Base-by-base conservation (phyloP, 225 moss, liverwort and hornwort species). In the Ulota crispa region DNA sequence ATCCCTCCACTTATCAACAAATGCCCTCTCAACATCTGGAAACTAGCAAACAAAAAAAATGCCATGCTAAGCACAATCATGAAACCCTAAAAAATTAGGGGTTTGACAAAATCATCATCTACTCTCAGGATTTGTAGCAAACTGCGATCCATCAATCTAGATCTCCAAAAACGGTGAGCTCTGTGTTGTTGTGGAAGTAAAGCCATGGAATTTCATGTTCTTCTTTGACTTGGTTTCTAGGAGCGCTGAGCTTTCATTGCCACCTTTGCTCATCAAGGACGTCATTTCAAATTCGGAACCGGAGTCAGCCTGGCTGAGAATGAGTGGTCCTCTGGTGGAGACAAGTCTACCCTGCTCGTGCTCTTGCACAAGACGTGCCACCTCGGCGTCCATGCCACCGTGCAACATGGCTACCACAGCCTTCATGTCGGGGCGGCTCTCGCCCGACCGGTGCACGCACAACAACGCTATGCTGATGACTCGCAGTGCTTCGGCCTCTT, bases 341-440 rank as follows among this genome's bases (percentile, higher is more conserved):
- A 6, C 16, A 10, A 42, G 2, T 26, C 60, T 37, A 15, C 60
- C 75, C 5, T 7, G 16, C 19, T 39, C 60, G 19, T 75, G 75
- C 2, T 75, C 75, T 3, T 60, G 2, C 6, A 75, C 2, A 5
- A 75, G 75, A 19, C 50, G 65, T 1, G 34, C 8, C 13, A 77
- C 12, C 28, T 77, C 47, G 2, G 24, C 27, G 9, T 77, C 77
- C 82, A 82, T 82, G 27, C 69, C 69, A 13, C 82, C 82, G 0
- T 76, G 82, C 28, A 82, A 37, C 82, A 82, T 82, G 32, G 82
- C 69, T 60, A 82, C 8, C 61, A 82, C 76, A 0, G 47, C 69
- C 47, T 68, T 76, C 82, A 82, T 76, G 28, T 75, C 76, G 8
- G 82, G 82, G 5, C 76, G 76, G 1, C 37, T 26, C 62, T 69